Evolutionary conservation across 2,329 filamentous ascomycete species (phyloP).

Genomic region (Zasmidium angulare): DNA sequence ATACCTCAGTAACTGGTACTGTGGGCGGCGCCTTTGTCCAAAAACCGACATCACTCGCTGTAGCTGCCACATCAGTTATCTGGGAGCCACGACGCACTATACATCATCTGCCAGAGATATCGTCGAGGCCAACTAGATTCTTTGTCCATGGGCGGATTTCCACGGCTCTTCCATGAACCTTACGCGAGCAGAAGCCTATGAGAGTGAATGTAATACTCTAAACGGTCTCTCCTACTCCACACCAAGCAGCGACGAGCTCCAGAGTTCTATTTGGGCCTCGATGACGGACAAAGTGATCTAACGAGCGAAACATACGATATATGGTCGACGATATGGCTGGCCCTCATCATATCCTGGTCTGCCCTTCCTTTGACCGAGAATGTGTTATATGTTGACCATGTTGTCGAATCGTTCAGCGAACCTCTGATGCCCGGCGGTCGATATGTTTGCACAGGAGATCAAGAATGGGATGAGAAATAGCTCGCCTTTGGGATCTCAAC

Average conservation of each 20-base stretch:
- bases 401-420: neutral
- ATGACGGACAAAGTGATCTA: neutral
- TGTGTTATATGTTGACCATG: neutral
- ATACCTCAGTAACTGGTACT: neutral
- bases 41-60: neutral
- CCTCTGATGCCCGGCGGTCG: neutral
- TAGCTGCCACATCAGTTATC: neutral
- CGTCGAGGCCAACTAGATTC: neutral
- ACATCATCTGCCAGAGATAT: neutral
- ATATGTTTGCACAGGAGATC: conserved; percentile 3
- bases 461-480: conserved; percentile 8
- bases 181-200: neutral
- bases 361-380: neutral
- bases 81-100: neutral
- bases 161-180: neutral
- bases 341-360: neutral
- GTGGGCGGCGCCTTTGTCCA: neutral
- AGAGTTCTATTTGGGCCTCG: neutral
- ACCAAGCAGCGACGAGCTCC: neutral
- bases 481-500: conserved; percentile 3
- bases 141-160: neutral
- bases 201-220: neutral
- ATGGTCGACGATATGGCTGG: neutral
- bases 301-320: neutral
- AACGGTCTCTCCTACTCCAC: neutral